A percentile compares a stretch with the other conserved stretches of the same genome.
phyloP scores from a whole-genome alignment of 768 basidiomycete genomes.

The Boletus vinaceobasis region DNA sequence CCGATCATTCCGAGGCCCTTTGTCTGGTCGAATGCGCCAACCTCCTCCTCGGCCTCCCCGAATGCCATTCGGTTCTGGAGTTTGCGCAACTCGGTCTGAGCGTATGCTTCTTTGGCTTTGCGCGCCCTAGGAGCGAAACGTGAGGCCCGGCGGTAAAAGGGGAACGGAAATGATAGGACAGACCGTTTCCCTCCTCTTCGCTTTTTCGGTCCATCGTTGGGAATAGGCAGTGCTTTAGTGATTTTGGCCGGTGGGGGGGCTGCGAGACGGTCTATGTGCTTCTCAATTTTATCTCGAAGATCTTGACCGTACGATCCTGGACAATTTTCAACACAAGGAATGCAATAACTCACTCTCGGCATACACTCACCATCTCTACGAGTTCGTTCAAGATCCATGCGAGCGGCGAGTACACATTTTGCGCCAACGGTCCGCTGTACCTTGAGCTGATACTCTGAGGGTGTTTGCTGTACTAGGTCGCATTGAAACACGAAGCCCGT shows the following conservation, averaged over 20 bases:
- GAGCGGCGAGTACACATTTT: slow-evolving; percentile 83
- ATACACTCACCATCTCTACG: slow-evolving; percentile 67
- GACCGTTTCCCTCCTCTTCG: slow-evolving; percentile 93
- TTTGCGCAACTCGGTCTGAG: slow-evolving; percentile 94
- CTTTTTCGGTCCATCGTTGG: slow-evolving; percentile 94
- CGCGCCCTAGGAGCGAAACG: slow-evolving; percentile 59
- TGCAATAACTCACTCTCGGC: background rate
- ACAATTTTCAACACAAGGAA: background rate
- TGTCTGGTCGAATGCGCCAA: slow-evolving; percentile 96
- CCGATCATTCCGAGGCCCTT: slow-evolving; percentile 98
- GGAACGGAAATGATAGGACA: slow-evolving; percentile 16
- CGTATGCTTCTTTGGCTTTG: slow-evolving; percentile 98
- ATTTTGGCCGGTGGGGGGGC: slow-evolving; percentile 95
- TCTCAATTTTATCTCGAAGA: slow-evolving; percentile 86
- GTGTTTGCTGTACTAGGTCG: slow-evolving; percentile 79
- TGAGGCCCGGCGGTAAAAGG: background rate
- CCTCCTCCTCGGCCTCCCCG: slow-evolving; percentile 93
- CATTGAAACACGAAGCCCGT: slow-evolving; percentile 98
- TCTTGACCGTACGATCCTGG: slow-evolving; percentile 76
- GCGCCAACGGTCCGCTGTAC: slow-evolving; percentile 92
- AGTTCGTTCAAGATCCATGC: slow-evolving; percentile 90
- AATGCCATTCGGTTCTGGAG: slow-evolving; percentile 96
- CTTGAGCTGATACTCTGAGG: slow-evolving; percentile 86
- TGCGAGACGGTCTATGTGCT: slow-evolving; percentile 84
- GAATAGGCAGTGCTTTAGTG: slow-evolving; percentile 88